A percentile compares a stretch with the other conserved stretches of the same genome.
Conservation (phyloP, 2,329 filamentous ascomycete species). For the Ophiostoma triangulosporum region DNA sequence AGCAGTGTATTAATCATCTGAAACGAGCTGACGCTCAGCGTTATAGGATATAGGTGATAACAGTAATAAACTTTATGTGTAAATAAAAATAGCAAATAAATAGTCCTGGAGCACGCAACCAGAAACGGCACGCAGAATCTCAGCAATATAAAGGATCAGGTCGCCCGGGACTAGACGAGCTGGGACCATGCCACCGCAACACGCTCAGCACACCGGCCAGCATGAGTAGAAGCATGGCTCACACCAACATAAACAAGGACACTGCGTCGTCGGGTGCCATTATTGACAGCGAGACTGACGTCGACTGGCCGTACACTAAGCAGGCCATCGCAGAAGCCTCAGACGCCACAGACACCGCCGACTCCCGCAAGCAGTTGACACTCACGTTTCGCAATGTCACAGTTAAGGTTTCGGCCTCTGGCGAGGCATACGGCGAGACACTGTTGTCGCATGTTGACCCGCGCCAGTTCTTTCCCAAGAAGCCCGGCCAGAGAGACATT, state of each 20-base stretch:
- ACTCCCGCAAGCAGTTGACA: slow-evolving; percentile 6
- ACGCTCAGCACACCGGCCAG: background rate
- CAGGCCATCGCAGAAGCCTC: background rate
- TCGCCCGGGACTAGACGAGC: no score
- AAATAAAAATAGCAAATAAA: no score
- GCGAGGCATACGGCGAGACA: slow-evolving; percentile 10
- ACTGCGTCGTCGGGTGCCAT: background rate
- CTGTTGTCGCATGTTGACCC: slow-evolving; percentile 10
- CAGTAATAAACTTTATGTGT: no score
- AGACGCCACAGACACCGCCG: background rate
- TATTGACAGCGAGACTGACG: background rate
- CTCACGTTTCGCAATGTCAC: slow-evolving; percentile 12
- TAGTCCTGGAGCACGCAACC: no score
- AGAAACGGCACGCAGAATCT: no score
- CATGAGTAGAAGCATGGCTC: background rate
- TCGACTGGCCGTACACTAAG: background rate
- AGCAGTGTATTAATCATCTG: no score
- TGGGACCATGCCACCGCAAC: background rate
- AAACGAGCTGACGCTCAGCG: no score
- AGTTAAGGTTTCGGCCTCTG: slow-evolving; percentile 9
- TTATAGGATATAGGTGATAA: no score
- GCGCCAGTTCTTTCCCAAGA: background rate
- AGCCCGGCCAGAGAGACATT: slow-evolving; percentile 50
- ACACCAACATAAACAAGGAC: background rate
- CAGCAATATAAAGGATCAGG: no score